These are phyloP conservation scores for Sugiyamaella xylanicola DNA, from an alignment of 1,139 yeast genomes.

Conservation along the genomic window DNA sequence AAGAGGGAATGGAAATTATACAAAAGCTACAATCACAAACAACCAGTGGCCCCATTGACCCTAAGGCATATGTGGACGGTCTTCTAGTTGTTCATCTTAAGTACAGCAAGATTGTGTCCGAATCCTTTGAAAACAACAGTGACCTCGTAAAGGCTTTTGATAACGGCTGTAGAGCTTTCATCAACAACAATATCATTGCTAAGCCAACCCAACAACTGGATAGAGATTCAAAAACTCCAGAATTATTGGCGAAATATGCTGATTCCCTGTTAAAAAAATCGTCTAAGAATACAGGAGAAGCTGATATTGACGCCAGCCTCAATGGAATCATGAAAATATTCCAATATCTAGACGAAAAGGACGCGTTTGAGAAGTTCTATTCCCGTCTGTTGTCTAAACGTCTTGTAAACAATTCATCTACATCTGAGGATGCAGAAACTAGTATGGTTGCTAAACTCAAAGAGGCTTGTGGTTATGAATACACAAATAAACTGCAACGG, in stretches of 20 bases:
- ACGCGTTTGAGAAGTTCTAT: slow-evolving; percentile 91
- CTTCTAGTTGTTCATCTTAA: slow-evolving; percentile 69
- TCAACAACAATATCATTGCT: slow-evolving; percentile 82
- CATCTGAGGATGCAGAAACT: slow-evolving; percentile 84
- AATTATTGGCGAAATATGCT: slow-evolving; percentile 83
- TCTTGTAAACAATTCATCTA: slow-evolving; percentile 79
- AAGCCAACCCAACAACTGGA: slow-evolving; percentile 50
- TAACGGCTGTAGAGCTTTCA: slow-evolving; percentile 81
- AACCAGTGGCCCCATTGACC: slow-evolving; percentile 53
- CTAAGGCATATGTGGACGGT: slow-evolving; percentile 78
- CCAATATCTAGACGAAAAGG: slow-evolving; percentile 89
- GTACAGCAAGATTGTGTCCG: slow-evolving; percentile 65
- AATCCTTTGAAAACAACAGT: slow-evolving; percentile 73
- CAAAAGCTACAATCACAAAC: slow-evolving; percentile 62
- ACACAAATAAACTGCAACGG: slow-evolving; percentile 89
- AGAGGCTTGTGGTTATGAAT: slow-evolving; percentile 88
- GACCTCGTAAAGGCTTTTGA: slow-evolving; percentile 87
- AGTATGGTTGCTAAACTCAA: slow-evolving; percentile 82
- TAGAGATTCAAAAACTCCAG: slow-evolving; percentile 74
- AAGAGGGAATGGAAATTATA: slow-evolving; percentile 70
- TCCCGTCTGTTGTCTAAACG: slow-evolving; percentile 88
- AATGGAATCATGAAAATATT: slow-evolving; percentile 87
- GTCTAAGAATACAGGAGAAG: slow-evolving; percentile 66
- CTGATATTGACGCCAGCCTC: slow-evolving; percentile 64
- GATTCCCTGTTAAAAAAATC: slow-evolving; percentile 80